These are phyloP conservation scores for Sphenostylis stenocarpa DNA, from an alignment of 306 rosid genomes.

Conservation along the genomic window DNA sequence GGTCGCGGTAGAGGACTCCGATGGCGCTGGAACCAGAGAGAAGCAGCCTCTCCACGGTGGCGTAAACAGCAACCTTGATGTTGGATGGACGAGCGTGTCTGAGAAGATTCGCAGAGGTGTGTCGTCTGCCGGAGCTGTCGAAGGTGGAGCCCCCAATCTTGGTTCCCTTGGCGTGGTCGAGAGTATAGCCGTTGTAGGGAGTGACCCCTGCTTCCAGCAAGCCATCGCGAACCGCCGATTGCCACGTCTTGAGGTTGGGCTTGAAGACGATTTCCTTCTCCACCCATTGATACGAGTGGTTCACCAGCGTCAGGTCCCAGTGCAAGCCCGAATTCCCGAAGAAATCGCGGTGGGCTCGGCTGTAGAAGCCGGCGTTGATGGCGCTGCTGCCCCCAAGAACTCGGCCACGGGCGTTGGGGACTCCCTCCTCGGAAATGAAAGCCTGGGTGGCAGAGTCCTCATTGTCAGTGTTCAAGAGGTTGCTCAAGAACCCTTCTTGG, in stretches of 20 bases:
- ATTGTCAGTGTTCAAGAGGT: slow-evolving; percentile 43
- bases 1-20: slow-evolving; percentile 70
- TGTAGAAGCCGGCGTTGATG: slow-evolving; percentile 91
- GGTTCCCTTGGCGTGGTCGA: slow-evolving; percentile 69
- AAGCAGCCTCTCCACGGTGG: slow-evolving; percentile 68
- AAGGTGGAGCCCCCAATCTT: slow-evolving; percentile 92
- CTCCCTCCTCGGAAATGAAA: slow-evolving; percentile 85
- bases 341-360: slow-evolving; percentile 72
- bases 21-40: slow-evolving; percentile 40
- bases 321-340: slow-evolving; percentile 37
- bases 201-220: slow-evolving; percentile 69
- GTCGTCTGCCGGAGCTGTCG: slow-evolving; percentile 62
- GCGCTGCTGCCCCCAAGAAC: slow-evolving; percentile 96
- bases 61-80: slow-evolving; percentile 55
- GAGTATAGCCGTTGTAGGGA: slow-evolving; percentile 78
- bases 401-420: slow-evolving; percentile 84
- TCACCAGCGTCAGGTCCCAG: slow-evolving; percentile 64
- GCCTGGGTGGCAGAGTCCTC: slow-evolving; percentile 63
- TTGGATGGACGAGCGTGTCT: slow-evolving; percentile 44
- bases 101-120: slow-evolving; percentile 78
- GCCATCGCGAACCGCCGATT: slow-evolving; percentile 76
- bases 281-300: slow-evolving; percentile 81
- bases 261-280: slow-evolving; percentile 69
- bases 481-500: slow-evolving; percentile 85
- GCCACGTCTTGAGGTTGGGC: slow-evolving; percentile 73